Base-by-base conservation (phyloP, 768 basidiomycete species). In the Xerocomus brunneocitrinus region DNA sequence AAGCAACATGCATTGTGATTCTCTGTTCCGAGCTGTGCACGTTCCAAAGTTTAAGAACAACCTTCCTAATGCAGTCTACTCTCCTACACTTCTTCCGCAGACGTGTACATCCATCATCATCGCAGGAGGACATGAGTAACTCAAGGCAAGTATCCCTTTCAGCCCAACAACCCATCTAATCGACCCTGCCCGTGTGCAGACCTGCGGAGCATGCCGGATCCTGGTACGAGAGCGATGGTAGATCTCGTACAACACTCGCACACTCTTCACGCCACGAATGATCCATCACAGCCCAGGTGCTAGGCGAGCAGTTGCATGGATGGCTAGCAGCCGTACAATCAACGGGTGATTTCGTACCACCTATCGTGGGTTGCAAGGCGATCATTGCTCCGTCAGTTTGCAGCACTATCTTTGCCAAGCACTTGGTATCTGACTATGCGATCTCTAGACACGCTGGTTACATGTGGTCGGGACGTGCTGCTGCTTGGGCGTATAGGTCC, bases 401-500 rank as follows among this genome's bases (percentile, higher is more conserved):
- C 50, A 45, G 32, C 28, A 27, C 19, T 34, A 14, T 45, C 54
- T 39, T 46, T 10, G 27, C 38, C 19, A 31, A 13, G 34, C 44
- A 16, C 32, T 41, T 47, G 12, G 14, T 31, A 31, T 49, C 56
- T 67, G 30, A 65, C 35, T 8, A 12, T 24, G 19, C 34, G 8
- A 38, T 62, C 9, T 38, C 24, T 66, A 98, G 95, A 9, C 97
- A 99, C 69, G 97, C 97, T 2, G 97, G 97, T 5, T 98, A 95
- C 73, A 80, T 84, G 5, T 98, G 97, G 71, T 97, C 94, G 50
- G 97, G 97, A 22, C 85, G 83, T 5, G 79, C 95, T 1, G 95
- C 97, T 3, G 95, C 93, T 3, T 98, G 93, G 92, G 95, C 95
- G 0, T 99, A 98, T 74, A 87, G 83, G 69, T 82, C 83, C 63